Evolutionary conservation across 1,284 basidiomycete species (phyloP), one percentile per base, ranked within the genome.

Genomic region (Marasmius oreades): DNA sequence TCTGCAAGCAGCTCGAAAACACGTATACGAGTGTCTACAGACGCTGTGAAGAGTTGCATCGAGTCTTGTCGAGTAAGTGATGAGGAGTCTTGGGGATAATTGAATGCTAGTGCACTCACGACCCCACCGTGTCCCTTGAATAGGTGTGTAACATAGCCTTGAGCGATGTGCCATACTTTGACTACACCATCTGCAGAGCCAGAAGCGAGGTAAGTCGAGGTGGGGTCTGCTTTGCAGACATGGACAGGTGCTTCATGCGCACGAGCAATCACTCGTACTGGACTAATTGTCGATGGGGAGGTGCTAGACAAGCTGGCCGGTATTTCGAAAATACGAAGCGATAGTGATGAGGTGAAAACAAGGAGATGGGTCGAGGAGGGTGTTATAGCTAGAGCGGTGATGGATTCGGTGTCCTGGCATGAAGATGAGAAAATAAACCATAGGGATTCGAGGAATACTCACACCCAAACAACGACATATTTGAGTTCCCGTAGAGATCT

Each of bases 81-180:
- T 2, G 81, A 79, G 7, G 76, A 73, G 60, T 86, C 75, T 59
- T 77, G 77, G 55, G 87, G 82, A 67, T 84, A 90, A 68, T 88
- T 88, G 73, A 96, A 98, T 45, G 82, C 77, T 52, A 97, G 77
- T 8, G 97, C 92, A 60, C 91, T 93, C 64, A 98, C 90, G 52
- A 98, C 92, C 16, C 97, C 96, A 6, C 95, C 97, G 67, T 98
- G 97, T 10, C 96, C 96, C 66, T 92, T 91, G 78, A 98, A 95
- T 12, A 95, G 81, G 70, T 99, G 97, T 0, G 97, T 99, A 42
- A 92, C 85, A 69, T 89, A 95, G 8, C 94, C 96, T 18, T 87
- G 86, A 2, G 80, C 74, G 46, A 96, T 83, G 69, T 98, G 91
- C 94, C 95, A 99, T 8, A 99, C 92, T 77, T 98, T 98, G 55